A percentile compares a stretch with the other conserved stretches of the same genome.
Evolutionary conservation across 192 early-diverging fungal genomes (phyloP).

Genomic region (Linnemannia schmuckeri): DNA sequence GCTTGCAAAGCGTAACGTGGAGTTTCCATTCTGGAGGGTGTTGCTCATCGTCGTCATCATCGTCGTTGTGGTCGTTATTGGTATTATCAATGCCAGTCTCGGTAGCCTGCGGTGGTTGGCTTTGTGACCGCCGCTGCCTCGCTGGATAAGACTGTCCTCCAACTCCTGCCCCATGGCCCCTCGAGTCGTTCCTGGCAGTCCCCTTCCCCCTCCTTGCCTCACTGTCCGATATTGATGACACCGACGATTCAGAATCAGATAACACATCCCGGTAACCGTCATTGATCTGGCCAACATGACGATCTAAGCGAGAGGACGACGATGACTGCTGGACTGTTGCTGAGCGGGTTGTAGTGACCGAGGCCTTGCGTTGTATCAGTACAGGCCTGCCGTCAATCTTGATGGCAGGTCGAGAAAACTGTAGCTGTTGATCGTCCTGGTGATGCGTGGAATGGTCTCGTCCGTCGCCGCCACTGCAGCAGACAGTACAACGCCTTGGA

Average conservation of each 20-base stretch:
- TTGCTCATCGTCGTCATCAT: not conserved
- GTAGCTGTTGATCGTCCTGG: not conserved
- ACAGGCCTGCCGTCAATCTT: conserved; percentile 10
- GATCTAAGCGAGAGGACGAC: not conserved
- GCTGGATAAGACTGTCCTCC: not conserved
- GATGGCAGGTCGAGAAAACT: not conserved
- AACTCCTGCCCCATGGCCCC: not conserved
- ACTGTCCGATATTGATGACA: not conserved
- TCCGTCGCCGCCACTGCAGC: conserved; percentile 29
- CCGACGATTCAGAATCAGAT: conserved; percentile 5
- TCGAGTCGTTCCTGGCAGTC: not conserved
- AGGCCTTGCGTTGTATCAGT: not conserved
- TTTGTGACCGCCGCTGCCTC: not conserved
- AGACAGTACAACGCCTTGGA: conserved; percentile 42
- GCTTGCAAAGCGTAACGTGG: conserved; percentile 9
- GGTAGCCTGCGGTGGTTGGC: not conserved
- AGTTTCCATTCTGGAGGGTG: conserved; percentile 27
- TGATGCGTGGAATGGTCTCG: conserved; percentile 10
- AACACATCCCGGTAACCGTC: not conserved
- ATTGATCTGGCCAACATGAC: not conserved
- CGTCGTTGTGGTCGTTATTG: not conserved
- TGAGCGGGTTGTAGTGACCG: not conserved
- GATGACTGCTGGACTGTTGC: not conserved
- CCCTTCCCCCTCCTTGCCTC: not conserved
- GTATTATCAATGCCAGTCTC: not conserved